phyloP scores from a whole-genome alignment of 306 rosid species.

The Prunus persica region Prunus_persica_NCBIv2 NC_034011.1:4087501-4088000 shows the following conservation, averaged over 20 bases:
- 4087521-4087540: slow-evolving; percentile 66
- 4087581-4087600: slow-evolving; percentile 93
- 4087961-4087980: slow-evolving; percentile 78
- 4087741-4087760: slow-evolving; percentile 87
- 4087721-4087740: slow-evolving; percentile 98
- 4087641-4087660: neutral
- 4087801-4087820: slow-evolving; percentile 91
- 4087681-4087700: slow-evolving; percentile 99
- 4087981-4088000: slow-evolving; percentile 75
- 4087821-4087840: slow-evolving; percentile 80
- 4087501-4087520: slow-evolving; percentile 5
- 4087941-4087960: slow-evolving; percentile 88
- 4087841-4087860: slow-evolving; percentile 91
- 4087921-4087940: slow-evolving; percentile 96
- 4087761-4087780: slow-evolving; percentile 90
- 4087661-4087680: slow-evolving; percentile 76
- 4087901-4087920: slow-evolving; percentile 98
- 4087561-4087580: slow-evolving; percentile 94
- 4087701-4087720: slow-evolving; percentile 83
- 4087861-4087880: slow-evolving; percentile 69
- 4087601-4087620: neutral
- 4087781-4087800: slow-evolving; percentile 99
- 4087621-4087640: neutral
- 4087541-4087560: slow-evolving; percentile 71
- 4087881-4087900: slow-evolving; percentile 87